Conservation (phyloP, 2,329 filamentous ascomycete genomes). For the Mycosphaerella sp. region DNA sequence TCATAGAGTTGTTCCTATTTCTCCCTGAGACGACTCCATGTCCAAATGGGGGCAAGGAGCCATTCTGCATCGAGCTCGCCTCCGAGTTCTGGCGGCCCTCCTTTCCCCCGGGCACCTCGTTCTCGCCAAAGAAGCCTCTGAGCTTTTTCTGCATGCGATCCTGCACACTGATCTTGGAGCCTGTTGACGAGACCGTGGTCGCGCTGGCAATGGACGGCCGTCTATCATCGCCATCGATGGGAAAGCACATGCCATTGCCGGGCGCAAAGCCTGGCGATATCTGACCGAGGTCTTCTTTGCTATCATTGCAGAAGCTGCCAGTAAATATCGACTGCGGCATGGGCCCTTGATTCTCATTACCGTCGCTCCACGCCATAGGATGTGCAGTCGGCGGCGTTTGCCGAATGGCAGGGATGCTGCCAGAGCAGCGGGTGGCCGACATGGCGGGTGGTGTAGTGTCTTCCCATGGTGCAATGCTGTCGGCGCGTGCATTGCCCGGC, state of each 20-base stretch:
- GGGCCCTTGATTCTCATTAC: constrained; percentile 31
- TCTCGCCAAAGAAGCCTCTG: constrained; percentile 83
- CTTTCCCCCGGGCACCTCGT: constrained; percentile 62
- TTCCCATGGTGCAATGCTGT: constrained; percentile 47
- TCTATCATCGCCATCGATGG: constrained; percentile 62
- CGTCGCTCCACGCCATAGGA: constrained; percentile 43
- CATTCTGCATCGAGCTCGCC: constrained; percentile 29
- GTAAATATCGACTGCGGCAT: constrained; percentile 40
- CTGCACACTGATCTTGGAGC: constrained; percentile 66
- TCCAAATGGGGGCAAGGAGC: constrained; percentile 49
- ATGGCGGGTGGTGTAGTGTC: constrained; percentile 26
- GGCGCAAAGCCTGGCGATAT: constrained; percentile 64
- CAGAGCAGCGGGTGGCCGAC: constrained; percentile 42
- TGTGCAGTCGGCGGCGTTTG: constrained; percentile 48
- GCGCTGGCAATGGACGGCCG: constrained; percentile 84
- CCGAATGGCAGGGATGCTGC: constrained; percentile 42
- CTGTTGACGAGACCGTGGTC: constrained; percentile 77
- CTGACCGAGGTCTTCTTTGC: constrained; percentile 62
- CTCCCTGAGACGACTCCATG: constrained; percentile 44
- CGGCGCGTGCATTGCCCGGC: constrained; percentile 41
- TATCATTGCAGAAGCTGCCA: constrained; percentile 61
- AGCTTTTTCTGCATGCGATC: constrained; percentile 73
- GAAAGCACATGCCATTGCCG: constrained; percentile 44
- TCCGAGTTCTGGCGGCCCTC: constrained; percentile 59
- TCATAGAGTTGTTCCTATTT: constrained; percentile 76